A percentile compares a stretch with the other conserved stretches of the same genome.
These are phyloP conservation scores for Podaxis pistillaris DNA, from an alignment of 768 basidiomycete species.

Conservation along the genomic window DNA sequence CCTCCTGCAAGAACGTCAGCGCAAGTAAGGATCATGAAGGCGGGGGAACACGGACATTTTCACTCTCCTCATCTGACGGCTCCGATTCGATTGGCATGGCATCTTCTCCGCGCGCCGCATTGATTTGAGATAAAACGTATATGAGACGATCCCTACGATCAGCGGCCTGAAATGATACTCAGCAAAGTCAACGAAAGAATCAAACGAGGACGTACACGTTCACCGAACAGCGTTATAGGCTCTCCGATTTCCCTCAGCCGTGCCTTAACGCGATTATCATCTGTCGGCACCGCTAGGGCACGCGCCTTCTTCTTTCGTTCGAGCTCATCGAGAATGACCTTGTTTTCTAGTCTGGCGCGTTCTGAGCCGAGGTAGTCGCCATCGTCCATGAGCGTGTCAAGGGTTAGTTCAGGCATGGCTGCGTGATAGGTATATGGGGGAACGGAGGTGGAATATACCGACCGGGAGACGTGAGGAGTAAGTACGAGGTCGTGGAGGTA, in stretches of 20 bases:
- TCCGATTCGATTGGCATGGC: conserved; percentile 73
- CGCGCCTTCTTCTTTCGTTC: conserved; percentile 96
- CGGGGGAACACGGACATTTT: conserved; percentile 16
- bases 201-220: conserved; percentile 71
- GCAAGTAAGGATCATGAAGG: background rate
- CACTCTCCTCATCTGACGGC: conserved; percentile 71
- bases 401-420: conserved; percentile 70
- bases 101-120: conserved; percentile 83
- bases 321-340: conserved; percentile 90
- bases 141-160: conserved; percentile 95
- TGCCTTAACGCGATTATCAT: conserved; percentile 90
- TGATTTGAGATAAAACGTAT: conserved; percentile 92
- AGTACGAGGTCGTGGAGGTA: background rate
- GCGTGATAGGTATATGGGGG: background rate
- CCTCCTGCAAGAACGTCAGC: conserved; percentile 49
- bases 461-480: background rate
- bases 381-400: conserved; percentile 77
- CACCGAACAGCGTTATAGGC: conserved; percentile 96
- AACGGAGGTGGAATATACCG: background rate
- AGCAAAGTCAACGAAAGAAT: conserved; percentile 14
- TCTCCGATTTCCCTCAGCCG: conserved; percentile 91
- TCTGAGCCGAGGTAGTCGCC: conserved; percentile 74
- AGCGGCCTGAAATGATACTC: conserved; percentile 62
- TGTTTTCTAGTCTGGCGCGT: conserved; percentile 75
- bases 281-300: conserved; percentile 92